Percentiles rank a stretch among this genome's conserved stretches.
phyloP scores from a whole-genome alignment of 1,284 basidiomycete species.

The Puccinia hordei region DNA sequence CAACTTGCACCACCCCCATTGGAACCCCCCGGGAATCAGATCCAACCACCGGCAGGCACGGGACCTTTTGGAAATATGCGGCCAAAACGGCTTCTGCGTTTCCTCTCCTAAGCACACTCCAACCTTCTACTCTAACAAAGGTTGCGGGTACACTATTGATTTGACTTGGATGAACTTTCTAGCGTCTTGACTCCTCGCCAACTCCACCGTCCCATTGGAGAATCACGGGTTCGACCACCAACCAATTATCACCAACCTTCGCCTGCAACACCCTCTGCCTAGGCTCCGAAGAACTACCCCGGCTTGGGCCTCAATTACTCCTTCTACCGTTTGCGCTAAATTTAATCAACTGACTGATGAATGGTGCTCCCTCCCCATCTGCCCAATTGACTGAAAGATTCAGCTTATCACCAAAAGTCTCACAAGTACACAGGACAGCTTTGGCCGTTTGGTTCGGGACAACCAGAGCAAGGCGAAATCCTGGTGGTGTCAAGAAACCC shows the following conservation, averaged over 20 bases:
- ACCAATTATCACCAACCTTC: neutral
- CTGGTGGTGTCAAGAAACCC: neutral
- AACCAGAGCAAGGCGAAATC: too few species aligned
- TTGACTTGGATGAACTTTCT: neutral
- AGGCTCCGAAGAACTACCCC: neutral
- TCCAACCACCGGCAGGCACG: neutral
- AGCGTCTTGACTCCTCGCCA: neutral
- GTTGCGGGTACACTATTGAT: neutral
- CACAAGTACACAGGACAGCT: neutral
- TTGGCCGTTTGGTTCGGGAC: neutral
- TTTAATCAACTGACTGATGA: too few species aligned
- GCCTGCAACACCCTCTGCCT: neutral
- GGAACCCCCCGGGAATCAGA: neutral
- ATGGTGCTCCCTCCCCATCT: too few species aligned
- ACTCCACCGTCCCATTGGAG: neutral
- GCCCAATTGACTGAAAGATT: too few species aligned
- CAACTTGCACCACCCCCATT: conserved; percentile 1
- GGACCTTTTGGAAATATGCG: neutral
- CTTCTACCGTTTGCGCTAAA: too few species aligned
- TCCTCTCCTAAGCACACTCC: neutral
- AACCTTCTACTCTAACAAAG: neutral
- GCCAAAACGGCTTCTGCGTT: neutral
- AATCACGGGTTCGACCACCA: conserved; percentile 1
- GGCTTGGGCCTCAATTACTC: too few species aligned
- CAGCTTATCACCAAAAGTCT: too few species aligned